A percentile compares a stretch with the other conserved stretches of the same genome.
phyloP scores from a whole-genome alignment of 1,284 basidiomycete genomes.

The Athelia sp. region DNA sequence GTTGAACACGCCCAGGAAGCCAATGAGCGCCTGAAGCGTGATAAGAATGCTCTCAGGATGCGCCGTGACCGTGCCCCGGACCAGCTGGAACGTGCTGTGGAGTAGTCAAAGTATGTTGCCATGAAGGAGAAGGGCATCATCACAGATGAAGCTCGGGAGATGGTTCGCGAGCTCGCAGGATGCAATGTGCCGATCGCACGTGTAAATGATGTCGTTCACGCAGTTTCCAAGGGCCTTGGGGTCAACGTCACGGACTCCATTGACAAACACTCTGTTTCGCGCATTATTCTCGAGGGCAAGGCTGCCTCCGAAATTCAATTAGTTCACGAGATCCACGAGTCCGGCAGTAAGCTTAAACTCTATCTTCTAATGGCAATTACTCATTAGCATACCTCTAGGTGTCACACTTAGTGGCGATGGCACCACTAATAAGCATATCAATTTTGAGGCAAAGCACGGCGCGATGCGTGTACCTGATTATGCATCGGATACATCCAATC shows the following conservation, averaged over 20 bases:
- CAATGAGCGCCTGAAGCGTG: too few relatives aligned
- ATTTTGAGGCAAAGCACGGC: conserved; percentile 14
- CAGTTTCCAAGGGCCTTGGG: not conserved
- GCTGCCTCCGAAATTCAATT: conserved; percentile 15
- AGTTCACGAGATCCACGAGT: conserved; percentile 7
- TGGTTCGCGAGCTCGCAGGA: not conserved
- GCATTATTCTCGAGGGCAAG: conserved; percentile 12
- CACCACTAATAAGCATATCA: conserved; percentile 16
- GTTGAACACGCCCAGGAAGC: too few relatives aligned
- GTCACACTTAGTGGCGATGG: conserved; percentile 18
- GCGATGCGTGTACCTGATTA: too few relatives aligned
- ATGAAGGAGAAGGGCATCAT: not conserved
- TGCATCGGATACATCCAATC: too few relatives aligned
- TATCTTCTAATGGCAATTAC: not conserved
- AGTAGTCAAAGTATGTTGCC: not conserved
- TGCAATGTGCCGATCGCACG: not conserved
- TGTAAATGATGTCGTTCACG: not conserved
- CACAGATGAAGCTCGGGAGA: not conserved
- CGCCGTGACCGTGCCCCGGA: too few relatives aligned
- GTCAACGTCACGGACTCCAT: not conserved
- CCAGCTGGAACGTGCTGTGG: too few relatives aligned
- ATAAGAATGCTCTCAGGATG: too few relatives aligned
- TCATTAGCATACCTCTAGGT: not conserved
- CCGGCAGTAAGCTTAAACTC: conserved; percentile 7
- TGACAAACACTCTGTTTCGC: conserved; percentile 4